Conservation (phyloP, 192 early-diverging fungal genomes). For the Funneliformis mosseae region DNA sequence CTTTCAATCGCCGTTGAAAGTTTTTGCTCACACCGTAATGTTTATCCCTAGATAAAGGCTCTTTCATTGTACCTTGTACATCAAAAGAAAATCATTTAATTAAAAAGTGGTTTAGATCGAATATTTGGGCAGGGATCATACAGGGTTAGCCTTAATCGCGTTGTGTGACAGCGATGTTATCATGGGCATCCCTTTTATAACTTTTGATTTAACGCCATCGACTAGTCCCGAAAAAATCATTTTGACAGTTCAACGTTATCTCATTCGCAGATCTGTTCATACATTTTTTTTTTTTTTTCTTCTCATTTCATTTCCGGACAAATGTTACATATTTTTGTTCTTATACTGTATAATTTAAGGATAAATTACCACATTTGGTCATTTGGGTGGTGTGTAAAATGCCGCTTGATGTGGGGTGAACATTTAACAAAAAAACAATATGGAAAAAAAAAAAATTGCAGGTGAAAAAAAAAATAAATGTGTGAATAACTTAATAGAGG, state of each 20-base stretch:
- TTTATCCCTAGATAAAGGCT: neutral
- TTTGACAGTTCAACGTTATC: no score
- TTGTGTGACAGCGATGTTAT: neutral
- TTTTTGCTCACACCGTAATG: neutral
- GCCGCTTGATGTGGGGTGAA: no score
- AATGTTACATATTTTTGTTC: no score
- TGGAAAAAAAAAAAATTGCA: neutral
- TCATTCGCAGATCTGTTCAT: no score
- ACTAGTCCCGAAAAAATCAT: neutral
- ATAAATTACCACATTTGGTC: no score
- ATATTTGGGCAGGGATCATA: neutral
- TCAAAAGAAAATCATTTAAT: neutral
- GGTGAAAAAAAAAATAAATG: neutral
- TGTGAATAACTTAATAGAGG: neutral
- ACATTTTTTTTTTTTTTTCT: no score
- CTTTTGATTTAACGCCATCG: neutral
- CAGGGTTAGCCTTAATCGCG: no score
- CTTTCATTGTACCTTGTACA: conserved; percentile 3
- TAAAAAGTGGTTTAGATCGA: neutral
- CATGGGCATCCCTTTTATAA: neutral
- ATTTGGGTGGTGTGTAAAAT: no score
- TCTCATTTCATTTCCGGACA: no score
- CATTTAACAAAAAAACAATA: no score
- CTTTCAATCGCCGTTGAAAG: no score
- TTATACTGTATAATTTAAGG: no score